These are phyloP conservation scores for Chlamydomonas reinhardtii DNA, from an alignment of 163 green algal genomes.

Conservation along the genomic window DNA sequence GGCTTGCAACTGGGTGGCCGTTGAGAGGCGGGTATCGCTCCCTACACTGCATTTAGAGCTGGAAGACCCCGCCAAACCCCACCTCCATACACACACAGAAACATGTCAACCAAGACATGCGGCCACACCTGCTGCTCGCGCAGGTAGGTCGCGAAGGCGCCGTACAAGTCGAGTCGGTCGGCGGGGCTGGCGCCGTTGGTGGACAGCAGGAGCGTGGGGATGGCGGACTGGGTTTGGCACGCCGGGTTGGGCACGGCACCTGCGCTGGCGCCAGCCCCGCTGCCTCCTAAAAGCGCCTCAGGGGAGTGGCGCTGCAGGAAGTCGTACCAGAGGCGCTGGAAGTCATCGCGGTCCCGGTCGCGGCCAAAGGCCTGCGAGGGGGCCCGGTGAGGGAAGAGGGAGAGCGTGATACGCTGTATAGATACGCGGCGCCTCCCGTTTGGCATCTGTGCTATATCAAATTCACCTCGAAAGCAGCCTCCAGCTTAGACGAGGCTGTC, in stretches of 20 bases:
- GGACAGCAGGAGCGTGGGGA: slow-evolving; percentile 43
- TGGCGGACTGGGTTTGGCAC: background rate
- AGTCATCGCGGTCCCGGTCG: slow-evolving; percentile 34
- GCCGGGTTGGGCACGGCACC: background rate
- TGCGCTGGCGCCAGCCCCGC: background rate
- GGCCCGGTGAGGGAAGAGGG: no score
- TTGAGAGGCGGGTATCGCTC: no score
- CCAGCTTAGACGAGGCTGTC: slow-evolving; percentile 1
- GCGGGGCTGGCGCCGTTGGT: slow-evolving; percentile 39
- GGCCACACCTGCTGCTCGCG: slow-evolving; percentile 30
- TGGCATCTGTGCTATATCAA: background rate
- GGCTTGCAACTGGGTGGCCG: no score
- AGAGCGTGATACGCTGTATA: no score
- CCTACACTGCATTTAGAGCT: no score
- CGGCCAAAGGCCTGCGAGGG: slow-evolving; percentile 5
- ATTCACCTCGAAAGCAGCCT: slow-evolving; percentile 18
- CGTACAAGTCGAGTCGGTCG: slow-evolving; percentile 32
- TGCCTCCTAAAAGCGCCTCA: background rate
- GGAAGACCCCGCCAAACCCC: no score
- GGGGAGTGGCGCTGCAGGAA: slow-evolving; percentile 11
- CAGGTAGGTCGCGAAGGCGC: slow-evolving; percentile 15
- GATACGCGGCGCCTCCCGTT: no score
- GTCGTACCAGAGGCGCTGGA: slow-evolving; percentile 33
- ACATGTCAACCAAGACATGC: no score
- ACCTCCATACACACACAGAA: no score